A percentile compares a stretch with the other conserved stretches of the same genome.
phyloP scores from a whole-genome alignment of 179 eudicot genomes.

The Spinacia oleracea region DNA sequence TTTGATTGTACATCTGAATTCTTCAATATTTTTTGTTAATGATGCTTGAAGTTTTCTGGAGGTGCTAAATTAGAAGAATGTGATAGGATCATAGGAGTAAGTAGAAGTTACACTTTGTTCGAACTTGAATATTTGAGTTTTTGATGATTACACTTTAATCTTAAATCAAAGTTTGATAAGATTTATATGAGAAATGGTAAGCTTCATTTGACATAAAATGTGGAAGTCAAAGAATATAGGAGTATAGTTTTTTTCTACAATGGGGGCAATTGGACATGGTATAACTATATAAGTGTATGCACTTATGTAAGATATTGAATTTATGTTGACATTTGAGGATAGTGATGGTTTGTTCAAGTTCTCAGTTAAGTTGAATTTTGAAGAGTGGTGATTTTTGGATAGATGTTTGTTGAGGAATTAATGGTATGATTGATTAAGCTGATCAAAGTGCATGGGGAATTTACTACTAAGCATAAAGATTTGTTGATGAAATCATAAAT shows the following conservation, averaged over 20 bases:
- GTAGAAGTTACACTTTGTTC: not conserved
- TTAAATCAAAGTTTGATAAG: not conserved
- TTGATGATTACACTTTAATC: not conserved
- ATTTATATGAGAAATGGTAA: not conserved
- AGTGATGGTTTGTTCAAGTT: slow-evolving; percentile 11
- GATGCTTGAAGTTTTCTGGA: not conserved
- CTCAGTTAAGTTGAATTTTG: not conserved
- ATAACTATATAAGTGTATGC: no score
- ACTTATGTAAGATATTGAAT: not conserved
- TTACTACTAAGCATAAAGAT: not conserved
- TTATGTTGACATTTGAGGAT: no score
- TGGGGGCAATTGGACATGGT: no score
- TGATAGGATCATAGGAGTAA: not conserved
- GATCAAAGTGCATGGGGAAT: no score
- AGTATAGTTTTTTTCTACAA: no score
- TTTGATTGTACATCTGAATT: no score
- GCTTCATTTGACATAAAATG: not conserved
- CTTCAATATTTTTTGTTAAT: not conserved
- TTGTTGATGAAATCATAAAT: not conserved
- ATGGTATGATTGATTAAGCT: not conserved
- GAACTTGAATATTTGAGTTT: not conserved
- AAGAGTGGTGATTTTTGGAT: not conserved
- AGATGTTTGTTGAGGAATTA: not conserved
- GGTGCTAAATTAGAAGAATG: not conserved
- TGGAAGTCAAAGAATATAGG: no score